Conservation (phyloP, 2,329 filamentous ascomycete species). For the Xylaria sp. region DNA sequence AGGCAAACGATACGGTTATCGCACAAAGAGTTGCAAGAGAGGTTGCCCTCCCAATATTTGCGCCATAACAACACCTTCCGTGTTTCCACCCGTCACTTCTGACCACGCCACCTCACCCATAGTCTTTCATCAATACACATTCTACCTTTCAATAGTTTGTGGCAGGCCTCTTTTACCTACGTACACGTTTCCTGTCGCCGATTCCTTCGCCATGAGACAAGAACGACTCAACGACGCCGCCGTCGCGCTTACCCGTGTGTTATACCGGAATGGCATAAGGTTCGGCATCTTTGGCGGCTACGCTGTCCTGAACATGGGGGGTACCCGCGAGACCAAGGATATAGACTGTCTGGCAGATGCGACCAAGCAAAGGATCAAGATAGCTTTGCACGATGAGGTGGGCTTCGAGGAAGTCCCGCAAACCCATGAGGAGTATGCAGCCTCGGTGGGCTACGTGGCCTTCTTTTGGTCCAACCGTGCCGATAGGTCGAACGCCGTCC, state of each 20-base stretch:
- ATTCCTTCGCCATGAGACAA: constrained; percentile 3
- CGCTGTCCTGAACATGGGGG: constrained; percentile 6
- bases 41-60: no score
- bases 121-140: no score
- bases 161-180: no score
- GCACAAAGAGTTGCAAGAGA: no score
- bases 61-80: no score
- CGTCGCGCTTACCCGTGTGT: constrained; percentile 8
- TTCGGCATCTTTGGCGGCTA: constrained; percentile 16
- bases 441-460: constrained; percentile 4
- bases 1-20: no score
- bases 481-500: not conserved
- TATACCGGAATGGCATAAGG: not conserved
- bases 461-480: constrained; percentile 4
- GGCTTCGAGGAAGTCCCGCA: constrained; percentile 3
- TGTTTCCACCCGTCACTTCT: no score
- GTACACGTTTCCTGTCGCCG: no score
- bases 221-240: constrained; percentile 12
- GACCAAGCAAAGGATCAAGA: not conserved
- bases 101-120: no score
- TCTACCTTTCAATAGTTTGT: no score
- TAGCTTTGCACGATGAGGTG: constrained; percentile 1
- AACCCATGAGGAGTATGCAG: constrained; percentile 3
- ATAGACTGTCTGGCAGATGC: constrained; percentile 7
- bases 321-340: constrained; percentile 5